phyloP scores from a whole-genome alignment of 495 filamentous ascomycete genomes.

The Talaromyces nanjingensis region DNA sequence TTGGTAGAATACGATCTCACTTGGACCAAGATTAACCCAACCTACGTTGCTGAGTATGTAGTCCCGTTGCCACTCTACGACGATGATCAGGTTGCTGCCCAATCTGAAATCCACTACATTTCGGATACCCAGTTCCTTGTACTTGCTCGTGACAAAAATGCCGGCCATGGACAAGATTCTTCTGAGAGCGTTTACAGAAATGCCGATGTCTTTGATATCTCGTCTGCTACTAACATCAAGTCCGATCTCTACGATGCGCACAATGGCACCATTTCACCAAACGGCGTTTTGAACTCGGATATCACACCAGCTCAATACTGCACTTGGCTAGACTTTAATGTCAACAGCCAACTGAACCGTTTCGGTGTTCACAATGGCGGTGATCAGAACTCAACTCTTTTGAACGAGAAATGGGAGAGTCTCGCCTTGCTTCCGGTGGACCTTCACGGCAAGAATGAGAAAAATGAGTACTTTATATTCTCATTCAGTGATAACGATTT shows the following conservation, averaged over 20 bases:
- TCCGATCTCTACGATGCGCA: constrained; percentile 45
- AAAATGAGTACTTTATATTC: constrained; percentile 63
- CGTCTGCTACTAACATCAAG: constrained; percentile 59
- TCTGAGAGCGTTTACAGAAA: constrained; percentile 61
- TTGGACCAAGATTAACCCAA: constrained; percentile 18
- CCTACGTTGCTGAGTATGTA: constrained; percentile 57
- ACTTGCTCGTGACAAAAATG: constrained; percentile 57
- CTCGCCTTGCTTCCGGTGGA: constrained; percentile 60
- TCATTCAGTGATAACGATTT: constrained; percentile 74
- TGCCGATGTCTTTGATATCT: constrained; percentile 65
- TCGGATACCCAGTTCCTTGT: constrained; percentile 59
- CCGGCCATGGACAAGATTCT: constrained; percentile 49
- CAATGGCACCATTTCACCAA: constrained; percentile 39
- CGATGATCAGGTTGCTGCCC: constrained; percentile 50
- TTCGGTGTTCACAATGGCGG: constrained; percentile 69
- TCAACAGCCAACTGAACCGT: constrained; percentile 56
- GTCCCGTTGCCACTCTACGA: constrained; percentile 58
- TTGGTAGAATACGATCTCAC: constrained; percentile 58
- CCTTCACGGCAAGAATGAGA: constrained; percentile 22
- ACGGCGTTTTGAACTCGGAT: constrained; percentile 47
- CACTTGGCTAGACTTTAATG: constrained; percentile 66
- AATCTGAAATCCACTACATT: constrained; percentile 65
- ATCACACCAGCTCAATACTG: constrained; percentile 63
- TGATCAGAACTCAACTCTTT: constrained; percentile 40
- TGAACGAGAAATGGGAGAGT: constrained; percentile 84